A percentile compares a stretch with the other conserved stretches of the same genome.
Evolutionary conservation across 2,329 filamentous ascomycete species (phyloP).

Genomic region (Mollisiaceae sp.): DNA sequence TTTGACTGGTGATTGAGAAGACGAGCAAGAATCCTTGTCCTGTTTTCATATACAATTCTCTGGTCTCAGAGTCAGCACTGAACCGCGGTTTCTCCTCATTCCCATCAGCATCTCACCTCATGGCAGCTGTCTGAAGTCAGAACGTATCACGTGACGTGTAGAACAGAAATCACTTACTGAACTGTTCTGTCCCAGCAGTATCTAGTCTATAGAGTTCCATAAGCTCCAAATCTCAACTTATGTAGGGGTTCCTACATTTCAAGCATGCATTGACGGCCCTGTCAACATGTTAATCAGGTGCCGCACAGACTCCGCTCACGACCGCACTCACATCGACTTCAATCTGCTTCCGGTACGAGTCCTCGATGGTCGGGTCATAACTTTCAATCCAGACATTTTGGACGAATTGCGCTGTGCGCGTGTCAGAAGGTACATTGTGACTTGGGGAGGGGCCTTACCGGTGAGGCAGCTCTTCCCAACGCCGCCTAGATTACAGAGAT

Average conservation of each 20-base stretch:
- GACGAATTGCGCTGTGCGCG: constrained; percentile 66
- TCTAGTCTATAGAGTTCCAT: constrained; percentile 58
- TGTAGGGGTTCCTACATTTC: constrained; percentile 61
- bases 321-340: constrained; percentile 68
- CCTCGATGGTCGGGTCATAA: constrained; percentile 67
- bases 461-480: constrained; percentile 79
- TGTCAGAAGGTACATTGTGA: background rate
- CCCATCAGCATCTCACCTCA: constrained; percentile 52
- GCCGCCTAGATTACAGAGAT: constrained; percentile 57
- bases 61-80: constrained; percentile 35
- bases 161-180: constrained; percentile 61
- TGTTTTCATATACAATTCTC: constrained; percentile 77
- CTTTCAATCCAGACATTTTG: constrained; percentile 78
- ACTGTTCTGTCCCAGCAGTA: constrained; percentile 77
- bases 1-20: constrained; percentile 74
- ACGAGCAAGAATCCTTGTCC: constrained; percentile 77
- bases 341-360: constrained; percentile 64
- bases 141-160: constrained; percentile 32
- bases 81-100: background rate
- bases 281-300: constrained; percentile 18
- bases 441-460: constrained; percentile 53
- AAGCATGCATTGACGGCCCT: constrained; percentile 74
- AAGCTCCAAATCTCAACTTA: constrained; percentile 23
- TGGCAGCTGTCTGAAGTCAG: constrained; percentile 51
- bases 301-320: constrained; percentile 9